Evolutionary conservation across 345 rosid genomes (phyloP).

Genomic region (Rhizophora apiculata): DNA sequence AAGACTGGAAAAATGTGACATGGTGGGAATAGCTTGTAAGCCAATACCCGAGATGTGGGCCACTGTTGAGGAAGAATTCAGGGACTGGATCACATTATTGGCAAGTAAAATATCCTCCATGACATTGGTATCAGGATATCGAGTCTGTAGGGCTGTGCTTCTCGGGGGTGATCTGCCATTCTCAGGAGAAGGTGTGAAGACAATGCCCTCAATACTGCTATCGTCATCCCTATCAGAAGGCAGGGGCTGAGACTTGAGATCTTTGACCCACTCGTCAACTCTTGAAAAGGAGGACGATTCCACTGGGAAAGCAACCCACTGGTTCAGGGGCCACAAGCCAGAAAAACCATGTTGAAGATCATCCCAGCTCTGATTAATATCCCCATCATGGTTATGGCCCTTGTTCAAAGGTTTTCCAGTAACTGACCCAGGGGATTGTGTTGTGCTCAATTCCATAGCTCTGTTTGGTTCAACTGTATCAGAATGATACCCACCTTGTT

Average conservation of each 20-base stretch:
- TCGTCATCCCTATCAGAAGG: slow-evolving; percentile 32
- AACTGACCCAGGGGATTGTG: slow-evolving; percentile 45
- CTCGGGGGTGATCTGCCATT: slow-evolving; percentile 36
- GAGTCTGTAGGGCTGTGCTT: slow-evolving; percentile 21
- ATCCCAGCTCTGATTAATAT: slow-evolving; percentile 33
- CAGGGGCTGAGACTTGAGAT: slow-evolving; percentile 39
- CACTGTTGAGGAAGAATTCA: slow-evolving; percentile 76
- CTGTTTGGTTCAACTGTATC: slow-evolving; percentile 61
- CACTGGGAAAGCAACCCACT: slow-evolving; percentile 77
- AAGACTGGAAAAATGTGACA: slow-evolving; percentile 68
- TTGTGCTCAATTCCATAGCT: slow-evolving; percentile 30
- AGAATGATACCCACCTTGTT: slow-evolving; percentile 79
- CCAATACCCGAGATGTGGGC: slow-evolving; percentile 79
- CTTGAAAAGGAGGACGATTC: slow-evolving; percentile 64
- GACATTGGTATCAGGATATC: slow-evolving; percentile 37
- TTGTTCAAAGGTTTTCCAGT: slow-evolving; percentile 41
- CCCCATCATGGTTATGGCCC: not conserved
- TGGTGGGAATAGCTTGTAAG: slow-evolving; percentile 72
- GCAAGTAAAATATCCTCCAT: slow-evolving; percentile 67
- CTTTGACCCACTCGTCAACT: slow-evolving; percentile 81
- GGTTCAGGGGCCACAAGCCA: slow-evolving; percentile 62
- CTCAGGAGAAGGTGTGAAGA: slow-evolving; percentile 55
- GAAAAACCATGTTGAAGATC: slow-evolving; percentile 38
- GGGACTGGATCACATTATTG: slow-evolving; percentile 63
- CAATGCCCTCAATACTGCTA: slow-evolving; percentile 26